Evolutionary conservation across 2,329 filamentous ascomycete genomes (phyloP).

Genomic region (Thelonectria discophora): DNA sequence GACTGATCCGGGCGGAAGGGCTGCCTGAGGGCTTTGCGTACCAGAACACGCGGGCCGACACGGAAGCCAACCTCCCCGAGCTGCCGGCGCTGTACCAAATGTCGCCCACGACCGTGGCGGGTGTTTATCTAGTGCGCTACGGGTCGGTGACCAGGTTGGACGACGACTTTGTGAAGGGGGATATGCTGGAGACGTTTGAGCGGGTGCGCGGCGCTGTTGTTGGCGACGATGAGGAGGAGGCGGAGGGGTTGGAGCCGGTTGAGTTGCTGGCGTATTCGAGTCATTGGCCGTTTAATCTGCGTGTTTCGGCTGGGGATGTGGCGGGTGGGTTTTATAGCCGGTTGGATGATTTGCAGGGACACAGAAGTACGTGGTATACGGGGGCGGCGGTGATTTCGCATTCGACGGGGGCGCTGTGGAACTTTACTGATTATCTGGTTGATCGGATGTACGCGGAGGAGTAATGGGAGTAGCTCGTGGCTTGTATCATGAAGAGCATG

Average conservation of each 20-base stretch:
- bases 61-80: constrained; percentile 23
- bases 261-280: constrained; percentile 29
- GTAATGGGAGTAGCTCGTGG: too few relatives aligned
- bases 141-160: constrained; percentile 11
- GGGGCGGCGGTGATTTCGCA: constrained; percentile 32
- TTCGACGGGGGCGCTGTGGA: constrained; percentile 32
- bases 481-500: too few relatives aligned
- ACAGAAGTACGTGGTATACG: constrained; percentile 32
- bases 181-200: constrained; percentile 29
- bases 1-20: constrained; percentile 23
- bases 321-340: constrained; percentile 27
- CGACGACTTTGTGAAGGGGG: constrained; percentile 19
- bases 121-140: constrained; percentile 28
- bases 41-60: constrained; percentile 31
- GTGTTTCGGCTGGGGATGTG: constrained; percentile 24
- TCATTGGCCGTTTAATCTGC: constrained; percentile 32
- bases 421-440: constrained; percentile 32
- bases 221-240: neutral
- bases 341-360: constrained; percentile 29
- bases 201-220: constrained; percentile 20
- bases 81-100: constrained; percentile 32
- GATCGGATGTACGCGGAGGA: constrained; percentile 26
- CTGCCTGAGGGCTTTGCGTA: constrained; percentile 26
- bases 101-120: constrained; percentile 23
- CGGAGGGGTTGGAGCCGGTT: constrained; percentile 3